Evolutionary conservation across 1,284 basidiomycete species (phyloP), one percentile per base, ranked within the genome.

Genomic region (Mycena citricolor): DNA sequence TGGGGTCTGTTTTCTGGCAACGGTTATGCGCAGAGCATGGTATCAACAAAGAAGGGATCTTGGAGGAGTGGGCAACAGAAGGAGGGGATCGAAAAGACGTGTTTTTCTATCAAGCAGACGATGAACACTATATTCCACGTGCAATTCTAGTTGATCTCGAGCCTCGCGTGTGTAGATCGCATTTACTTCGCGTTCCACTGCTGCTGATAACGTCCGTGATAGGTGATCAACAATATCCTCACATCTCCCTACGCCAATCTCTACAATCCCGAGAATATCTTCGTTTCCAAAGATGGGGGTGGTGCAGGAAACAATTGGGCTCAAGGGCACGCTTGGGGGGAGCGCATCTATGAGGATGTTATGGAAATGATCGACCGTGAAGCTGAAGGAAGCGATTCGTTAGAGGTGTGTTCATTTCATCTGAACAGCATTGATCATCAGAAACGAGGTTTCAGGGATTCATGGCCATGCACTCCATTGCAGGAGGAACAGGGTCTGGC

Each of bases 231-330:
- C 66, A 90, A 88, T 54, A 99, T 99, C 59, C 75, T 94, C 29
- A 74, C 85, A 8, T 94, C 93, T n/a, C 83, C 92, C 1, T 97
- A 90, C 70, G 89, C 89, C 42, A 90, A 89, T 57, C 68, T 99
- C 20, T 99, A 98, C 66, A 99, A 99, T 62, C 95, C 95, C 0
- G 97, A 99, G 61, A 99, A 99, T 62, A 94, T 99, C 35, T 98
- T 92, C 62, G 76, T 94, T 17, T 93, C 89, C 6, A 90, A 95
- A 65, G 91, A 95, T 58, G 97, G 97, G 5, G 94, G 97, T 14
- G 97, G 97, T 43, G 95, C 97, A 4, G 97, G 95, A 22, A 99
- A 99, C 61, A 98, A 98, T 61, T 99, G 95, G 95, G 95, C 94
- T 0, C 90, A 94, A 58, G 95, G 95, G 4, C 94, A 95, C 59